Base-by-base conservation (phyloP, 1,284 basidiomycete species). In the Phylloporus gajari region DNA sequence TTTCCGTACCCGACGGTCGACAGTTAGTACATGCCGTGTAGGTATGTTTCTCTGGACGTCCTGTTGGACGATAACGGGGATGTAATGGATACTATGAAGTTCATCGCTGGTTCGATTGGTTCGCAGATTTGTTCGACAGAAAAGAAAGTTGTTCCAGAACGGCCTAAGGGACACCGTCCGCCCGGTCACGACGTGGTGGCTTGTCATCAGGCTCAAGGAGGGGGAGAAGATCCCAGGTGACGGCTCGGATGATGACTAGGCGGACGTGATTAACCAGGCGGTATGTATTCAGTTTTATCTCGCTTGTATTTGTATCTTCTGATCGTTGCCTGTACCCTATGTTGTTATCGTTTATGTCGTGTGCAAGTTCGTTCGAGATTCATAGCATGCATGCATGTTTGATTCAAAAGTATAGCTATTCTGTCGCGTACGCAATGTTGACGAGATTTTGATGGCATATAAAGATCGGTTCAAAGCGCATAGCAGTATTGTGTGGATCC, bases 91-190 rank as follows among this genome's bases (percentile, higher is more conserved):
- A 82, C 82, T 67, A 75, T 80, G 65, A n/a, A n/a, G 67, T 79
- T 88, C 76, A 78, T 85, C 8, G 85, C 86, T 1, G 88, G 88
- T 0, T 79, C 82, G 25, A 74, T 88, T 15, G 86, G 83, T 1
- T 75, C 77, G 19, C 74, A 75, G 64, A 79, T 85, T 27, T 83
- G 81, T 66, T 82, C 81, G 40, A 81, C 76, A 27, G 81, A 78
- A 56, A 79, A 81, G 67, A 80, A 79, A 77, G 66, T 59, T 82
- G 71, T 82, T 76, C 68, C 72, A 73, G 44, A 81, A 76, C 25
- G 79, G 81, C 11, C 59, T 77, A 71, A 75, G 78, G 67, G 83
- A 83, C 61, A 84, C 81, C 2, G 75, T 83, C 8, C 74, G 76
- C 60, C 83, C 83, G 1, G 72, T 82, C 21, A 70, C 78, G 48